Percentiles rank a stretch among this genome's conserved stretches.
These are phyloP conservation scores for Calonectria pauciramosa DNA, from an alignment of 2,329 filamentous ascomycete genomes.

Conservation along the genomic window DNA sequence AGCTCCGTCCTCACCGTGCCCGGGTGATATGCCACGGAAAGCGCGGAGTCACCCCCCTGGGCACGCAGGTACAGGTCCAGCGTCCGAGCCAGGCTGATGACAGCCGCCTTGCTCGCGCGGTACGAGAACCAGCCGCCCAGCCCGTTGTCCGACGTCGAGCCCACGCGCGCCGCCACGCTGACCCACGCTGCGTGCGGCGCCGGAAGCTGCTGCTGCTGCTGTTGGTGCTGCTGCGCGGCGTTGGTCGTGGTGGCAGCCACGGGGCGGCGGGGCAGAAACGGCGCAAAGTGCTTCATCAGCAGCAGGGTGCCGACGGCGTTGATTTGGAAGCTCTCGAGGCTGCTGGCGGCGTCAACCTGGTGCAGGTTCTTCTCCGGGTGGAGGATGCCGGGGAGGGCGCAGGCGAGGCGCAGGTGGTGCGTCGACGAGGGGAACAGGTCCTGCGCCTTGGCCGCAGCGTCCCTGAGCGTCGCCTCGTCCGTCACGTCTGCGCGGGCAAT, in stretches of 20 bases:
- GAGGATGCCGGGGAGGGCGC: slow-evolving; percentile 80
- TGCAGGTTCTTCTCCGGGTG: slow-evolving; percentile 78
- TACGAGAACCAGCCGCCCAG: slow-evolving; percentile 88
- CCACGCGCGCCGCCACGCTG: slow-evolving; percentile 84
- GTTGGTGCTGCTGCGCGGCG: neutral
- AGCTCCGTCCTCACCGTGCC: slow-evolving; percentile 85
- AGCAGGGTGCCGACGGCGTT: slow-evolving; percentile 83
- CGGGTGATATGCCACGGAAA: slow-evolving; percentile 81
- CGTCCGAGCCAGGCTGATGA: slow-evolving; percentile 79
- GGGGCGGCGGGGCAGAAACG: slow-evolving; percentile 71
- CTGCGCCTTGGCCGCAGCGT: slow-evolving; percentile 66
- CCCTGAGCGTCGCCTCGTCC: slow-evolving; percentile 73
- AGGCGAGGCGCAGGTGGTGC: slow-evolving; percentile 76
- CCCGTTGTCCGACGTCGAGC: slow-evolving; percentile 78
- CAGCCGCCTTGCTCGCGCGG: slow-evolving; percentile 80
- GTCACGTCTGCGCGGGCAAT: slow-evolving; percentile 60
- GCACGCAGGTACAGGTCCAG: slow-evolving; percentile 77
- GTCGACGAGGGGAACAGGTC: slow-evolving; percentile 64
- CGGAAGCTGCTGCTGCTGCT: slow-evolving; percentile 56
- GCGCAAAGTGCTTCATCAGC: slow-evolving; percentile 81
- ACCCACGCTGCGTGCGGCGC: slow-evolving; percentile 71
- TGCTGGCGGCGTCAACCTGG: slow-evolving; percentile 72
- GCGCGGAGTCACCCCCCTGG: slow-evolving; percentile 71
- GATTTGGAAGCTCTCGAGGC: slow-evolving; percentile 78
- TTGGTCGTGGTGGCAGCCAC: neutral